These are phyloP conservation scores for Aspergillus pseudonomiae DNA, from an alignment of 2,329 filamentous ascomycete species.

Conservation along the genomic window DNA sequence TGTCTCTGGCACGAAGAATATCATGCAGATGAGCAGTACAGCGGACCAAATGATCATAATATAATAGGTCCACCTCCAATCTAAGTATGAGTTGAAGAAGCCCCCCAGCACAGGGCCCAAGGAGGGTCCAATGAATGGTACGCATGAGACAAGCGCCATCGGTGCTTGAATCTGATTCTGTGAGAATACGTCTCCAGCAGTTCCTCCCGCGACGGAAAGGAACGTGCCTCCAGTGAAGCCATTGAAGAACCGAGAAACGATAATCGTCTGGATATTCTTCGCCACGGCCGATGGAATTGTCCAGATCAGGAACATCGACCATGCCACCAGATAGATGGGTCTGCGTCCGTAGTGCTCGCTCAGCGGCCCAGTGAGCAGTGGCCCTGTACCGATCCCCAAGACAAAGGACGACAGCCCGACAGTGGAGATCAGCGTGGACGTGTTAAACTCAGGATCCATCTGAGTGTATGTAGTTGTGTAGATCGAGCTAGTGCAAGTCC, in stretches of 20 bases:
- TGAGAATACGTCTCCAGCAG: neutral
- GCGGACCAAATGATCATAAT: constrained; percentile 77
- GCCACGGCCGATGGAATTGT: neutral
- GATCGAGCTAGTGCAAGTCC: neutral
- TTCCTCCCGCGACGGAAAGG: neutral
- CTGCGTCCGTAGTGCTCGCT: constrained; percentile 73
- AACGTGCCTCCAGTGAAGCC: neutral
- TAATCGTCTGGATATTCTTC: neutral
- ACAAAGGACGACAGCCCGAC: neutral
- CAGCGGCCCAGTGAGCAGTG: constrained; percentile 13
- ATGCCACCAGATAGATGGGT: constrained; percentile 75
- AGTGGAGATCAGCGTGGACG: neutral
- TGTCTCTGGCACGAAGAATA: constrained; percentile 78
- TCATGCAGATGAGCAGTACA: constrained; percentile 62
- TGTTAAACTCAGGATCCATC: neutral
- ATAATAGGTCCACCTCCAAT: constrained; percentile 75
- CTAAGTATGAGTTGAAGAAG: constrained; percentile 17
- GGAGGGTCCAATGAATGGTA: neutral
- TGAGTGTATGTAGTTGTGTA: neutral
- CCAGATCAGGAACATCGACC: constrained; percentile 70
- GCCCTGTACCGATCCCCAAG: neutral
- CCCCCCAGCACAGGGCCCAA: neutral
- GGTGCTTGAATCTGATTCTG: neutral
- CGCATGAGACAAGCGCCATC: neutral
- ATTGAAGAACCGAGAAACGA: neutral